A percentile compares a stretch with the other conserved stretches of the same genome.
Evolutionary conservation across 2,329 filamentous ascomycete genomes (phyloP).

Genomic region (Colletotrichum tropicale): DNA sequence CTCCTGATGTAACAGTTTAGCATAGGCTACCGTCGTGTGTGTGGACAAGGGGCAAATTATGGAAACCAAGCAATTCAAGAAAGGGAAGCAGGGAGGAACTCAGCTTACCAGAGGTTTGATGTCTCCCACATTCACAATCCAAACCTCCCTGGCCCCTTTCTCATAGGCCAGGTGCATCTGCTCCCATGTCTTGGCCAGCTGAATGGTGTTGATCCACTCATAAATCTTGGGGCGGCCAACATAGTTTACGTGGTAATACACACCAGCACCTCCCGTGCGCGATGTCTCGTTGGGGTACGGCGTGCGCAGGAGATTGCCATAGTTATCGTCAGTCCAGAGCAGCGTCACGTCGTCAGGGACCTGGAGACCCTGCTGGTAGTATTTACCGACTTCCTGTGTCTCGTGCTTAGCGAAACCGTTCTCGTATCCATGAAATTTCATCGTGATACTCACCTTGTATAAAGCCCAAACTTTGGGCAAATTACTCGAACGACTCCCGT

Average conservation of each 20-base stretch:
- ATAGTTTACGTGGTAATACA: constrained; percentile 61
- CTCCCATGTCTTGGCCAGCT: constrained; percentile 68
- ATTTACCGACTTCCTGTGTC: constrained; percentile 51
- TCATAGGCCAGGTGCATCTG: constrained; percentile 68
- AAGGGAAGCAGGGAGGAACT: rapidly evolving
- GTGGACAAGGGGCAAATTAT: rapidly evolving
- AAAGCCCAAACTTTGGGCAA: constrained; percentile 64
- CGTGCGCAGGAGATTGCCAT: constrained; percentile 63
- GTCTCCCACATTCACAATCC: constrained; percentile 70
- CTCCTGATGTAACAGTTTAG: constrained; percentile 27
- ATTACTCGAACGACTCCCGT: constrained; percentile 22
- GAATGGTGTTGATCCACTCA: constrained; percentile 71
- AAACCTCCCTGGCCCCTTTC: constrained; percentile 57
- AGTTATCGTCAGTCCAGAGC: constrained; percentile 69
- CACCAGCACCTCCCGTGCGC: constrained; percentile 60
- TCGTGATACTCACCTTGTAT: constrained; percentile 45
- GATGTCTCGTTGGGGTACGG: constrained; percentile 58
- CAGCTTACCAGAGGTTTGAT: constrained; percentile 52
- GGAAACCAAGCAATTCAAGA: rapidly evolving
- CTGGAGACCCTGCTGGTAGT: constrained; percentile 60
- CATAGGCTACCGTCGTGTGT: neutral
- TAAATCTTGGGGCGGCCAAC: constrained; percentile 64
- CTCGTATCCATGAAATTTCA: neutral
- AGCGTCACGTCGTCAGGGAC: constrained; percentile 68
- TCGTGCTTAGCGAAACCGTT: neutral